These are phyloP conservation scores for Pneumocystis jirovecii DNA, from an alignment of 1,139 yeast species.

Conservation along the genomic window DNA sequence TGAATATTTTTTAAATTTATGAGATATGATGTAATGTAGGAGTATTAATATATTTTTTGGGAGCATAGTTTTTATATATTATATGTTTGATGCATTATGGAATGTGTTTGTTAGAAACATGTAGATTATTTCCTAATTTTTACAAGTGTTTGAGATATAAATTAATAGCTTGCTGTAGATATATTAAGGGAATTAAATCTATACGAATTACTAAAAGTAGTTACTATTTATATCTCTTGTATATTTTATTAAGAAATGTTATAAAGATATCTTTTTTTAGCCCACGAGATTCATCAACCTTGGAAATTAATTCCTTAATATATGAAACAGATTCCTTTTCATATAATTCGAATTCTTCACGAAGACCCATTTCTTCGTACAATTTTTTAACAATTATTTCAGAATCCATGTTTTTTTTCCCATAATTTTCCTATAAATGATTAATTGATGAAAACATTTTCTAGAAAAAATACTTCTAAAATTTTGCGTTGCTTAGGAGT, in stretches of 20 bases:
- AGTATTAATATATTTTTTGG: background rate
- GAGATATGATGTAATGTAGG: background rate
- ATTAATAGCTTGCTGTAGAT: background rate
- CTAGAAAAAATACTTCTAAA: constrained; percentile 36
- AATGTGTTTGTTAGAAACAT: background rate
- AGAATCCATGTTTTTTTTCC: constrained; percentile 54
- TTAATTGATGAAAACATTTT: background rate
- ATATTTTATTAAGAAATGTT: constrained; percentile 74
- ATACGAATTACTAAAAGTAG: background rate
- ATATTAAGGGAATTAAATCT: background rate
- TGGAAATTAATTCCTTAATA: constrained; percentile 47
- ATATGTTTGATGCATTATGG: background rate
- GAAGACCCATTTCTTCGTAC: constrained; percentile 60
- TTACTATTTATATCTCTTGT: constrained; percentile 71
- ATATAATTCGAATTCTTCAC: constrained; percentile 55
- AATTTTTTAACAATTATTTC: constrained; percentile 64
- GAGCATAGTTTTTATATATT: background rate
- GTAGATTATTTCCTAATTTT: background rate
- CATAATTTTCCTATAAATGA: constrained; percentile 44
- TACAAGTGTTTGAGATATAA: background rate
- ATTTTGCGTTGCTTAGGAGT: constrained; percentile 66
- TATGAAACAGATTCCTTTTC: constrained; percentile 64
- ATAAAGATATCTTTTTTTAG: constrained; percentile 75
- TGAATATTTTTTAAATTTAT: background rate
- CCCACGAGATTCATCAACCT: constrained; percentile 79